These are phyloP conservation scores for Sungouiella thailandica DNA, from an alignment of 805 yeast genomes.

Conservation along the genomic window DNA sequence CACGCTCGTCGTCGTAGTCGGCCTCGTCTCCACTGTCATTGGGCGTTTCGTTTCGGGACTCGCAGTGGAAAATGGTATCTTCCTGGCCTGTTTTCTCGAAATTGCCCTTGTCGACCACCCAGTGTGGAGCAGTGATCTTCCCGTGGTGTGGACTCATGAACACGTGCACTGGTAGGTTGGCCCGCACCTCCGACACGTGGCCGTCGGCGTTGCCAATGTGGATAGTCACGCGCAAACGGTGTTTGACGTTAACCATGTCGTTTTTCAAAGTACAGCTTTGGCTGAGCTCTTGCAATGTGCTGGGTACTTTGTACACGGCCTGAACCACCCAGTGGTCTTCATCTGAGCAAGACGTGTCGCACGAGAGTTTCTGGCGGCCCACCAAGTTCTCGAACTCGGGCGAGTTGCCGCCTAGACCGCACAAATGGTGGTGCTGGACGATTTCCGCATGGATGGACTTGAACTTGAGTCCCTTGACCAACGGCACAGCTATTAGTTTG, in stretches of 20 bases:
- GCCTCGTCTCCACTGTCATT: slow-evolving; percentile 8
- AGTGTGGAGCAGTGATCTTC: slow-evolving; percentile 29
- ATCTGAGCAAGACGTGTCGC: slow-evolving; percentile 15
- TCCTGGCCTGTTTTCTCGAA: slow-evolving; percentile 20
- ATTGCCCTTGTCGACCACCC: slow-evolving; percentile 27
- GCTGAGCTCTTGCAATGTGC: slow-evolving; percentile 32
- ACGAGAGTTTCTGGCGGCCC: slow-evolving; percentile 20
- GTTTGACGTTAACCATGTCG: slow-evolving; percentile 40
- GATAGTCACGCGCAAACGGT: slow-evolving; percentile 40
- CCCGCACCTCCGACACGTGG: slow-evolving; percentile 46
- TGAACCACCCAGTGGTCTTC: slow-evolving; percentile 44
- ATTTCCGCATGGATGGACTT: slow-evolving; percentile 29
- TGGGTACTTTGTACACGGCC: slow-evolving; percentile 38
- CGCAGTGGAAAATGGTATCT: too few species aligned
- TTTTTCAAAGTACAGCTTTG: slow-evolving; percentile 40
- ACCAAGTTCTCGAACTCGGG: slow-evolving; percentile 36
- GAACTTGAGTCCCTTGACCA: slow-evolving; percentile 40
- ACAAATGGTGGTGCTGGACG: slow-evolving; percentile 33
- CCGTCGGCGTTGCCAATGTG: slow-evolving; percentile 46
- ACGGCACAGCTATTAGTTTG: slow-evolving; percentile 40
- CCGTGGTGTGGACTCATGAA: slow-evolving; percentile 40
- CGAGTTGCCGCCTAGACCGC: slow-evolving; percentile 28
- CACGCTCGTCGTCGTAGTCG: slow-evolving; percentile 20
- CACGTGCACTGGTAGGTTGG: slow-evolving; percentile 44
- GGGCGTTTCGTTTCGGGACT: slow-evolving; percentile 1